Base-by-base conservation (phyloP, 306 rosid species). In the Urtica urens region DNA sequence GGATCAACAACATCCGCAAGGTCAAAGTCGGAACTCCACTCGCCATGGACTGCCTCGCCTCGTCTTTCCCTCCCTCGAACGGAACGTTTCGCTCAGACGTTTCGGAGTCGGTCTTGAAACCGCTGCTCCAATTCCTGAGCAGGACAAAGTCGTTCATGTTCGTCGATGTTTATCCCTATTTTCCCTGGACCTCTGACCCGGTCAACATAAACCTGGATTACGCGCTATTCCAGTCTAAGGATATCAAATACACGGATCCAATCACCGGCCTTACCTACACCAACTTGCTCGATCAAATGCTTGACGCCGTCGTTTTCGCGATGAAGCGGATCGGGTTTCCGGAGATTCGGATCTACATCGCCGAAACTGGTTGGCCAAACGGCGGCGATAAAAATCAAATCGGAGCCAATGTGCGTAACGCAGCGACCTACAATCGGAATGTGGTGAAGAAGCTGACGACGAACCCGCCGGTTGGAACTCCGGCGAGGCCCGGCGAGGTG, bases 291-390 rank as follows among this genome's bases (percentile, higher is more conserved):
- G 96, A 87, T 11, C 96, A 87, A 28, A 87, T 87, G 96, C 77
- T 87, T 9, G 94, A 87, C 47, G 73, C 93, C 4, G 67, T 87
- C 14, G 58, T 75, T 64, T 87, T 75, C 64, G 94, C 93, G 0
- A 87, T 87, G 94, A 64, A 64, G n/a, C 44, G 81, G 0, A 42
- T 83, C 35, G 93, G 96, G 44, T 87, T 47, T 20, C 80, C 93
- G 28, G 56, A 40, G 18, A 52, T 78, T 21, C 85, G 76, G 24
- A 53, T 87, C 18, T 83, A 68, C 22, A 73, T 87, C 0, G 93
- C 94, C 1, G 94, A 87, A 73, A 87, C 93, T 56, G 96, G 96
- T 56, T 87, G 96, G 96, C 96, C 94, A 56, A 87, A 77, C 26
- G 79, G 62, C 7, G 96, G 94, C 0, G 80, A 87, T 10, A 33